Evolutionary conservation across 2,329 filamentous ascomycete genomes (phyloP), one percentile per base, ranked within the genome.

Genomic region (Aspergillus costaricaensis): DNA sequence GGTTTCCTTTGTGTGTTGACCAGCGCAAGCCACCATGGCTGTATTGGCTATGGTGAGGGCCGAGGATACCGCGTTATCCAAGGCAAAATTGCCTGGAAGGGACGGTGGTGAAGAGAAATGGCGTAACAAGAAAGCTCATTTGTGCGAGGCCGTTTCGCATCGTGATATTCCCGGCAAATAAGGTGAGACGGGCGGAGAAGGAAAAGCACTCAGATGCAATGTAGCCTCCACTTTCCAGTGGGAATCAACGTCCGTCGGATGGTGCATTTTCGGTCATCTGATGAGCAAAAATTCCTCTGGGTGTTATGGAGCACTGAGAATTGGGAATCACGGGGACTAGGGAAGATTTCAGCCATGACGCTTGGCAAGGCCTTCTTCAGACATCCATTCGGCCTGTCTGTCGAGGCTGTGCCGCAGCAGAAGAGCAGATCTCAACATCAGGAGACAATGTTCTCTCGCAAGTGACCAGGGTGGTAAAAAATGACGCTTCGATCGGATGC

Each of bases 21-120:
- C 50, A 36, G 43, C 17, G 39, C 30, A 55, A 57, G 55, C 58
- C 57, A 56, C 59, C 55, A 55, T 43, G 49, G 62, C 61, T 54
- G 49, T 50, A 64, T 36, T 67, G 61, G 65, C 61, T 62, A 52
- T 51, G 41, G 12, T 23, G 19, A 32, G 36, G 17, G 17, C 59
- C 43, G 61, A 63, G 59, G 59, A 59, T 64, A 62, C 62, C 62
- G 62, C 64, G 62, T 51, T 60, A 67, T 52, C 62, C 59, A 65
- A 49, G 41, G 50, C 43, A 48, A 62, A 62, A 65, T 55, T n/a
- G 25, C 47, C 12, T n/a, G 36, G 4, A 54, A 30, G 43, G 48
- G 23, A 51, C 30, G n/a, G 19, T 41, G 36, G 36, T 39, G 17
- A 23, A 41, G 32, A 39, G n/a, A 27, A 39, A 53, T 25, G 51